Evolutionary conservation across 164 flowering plant species (phyloP).

Genomic region (Vitis amurensis): DNA sequence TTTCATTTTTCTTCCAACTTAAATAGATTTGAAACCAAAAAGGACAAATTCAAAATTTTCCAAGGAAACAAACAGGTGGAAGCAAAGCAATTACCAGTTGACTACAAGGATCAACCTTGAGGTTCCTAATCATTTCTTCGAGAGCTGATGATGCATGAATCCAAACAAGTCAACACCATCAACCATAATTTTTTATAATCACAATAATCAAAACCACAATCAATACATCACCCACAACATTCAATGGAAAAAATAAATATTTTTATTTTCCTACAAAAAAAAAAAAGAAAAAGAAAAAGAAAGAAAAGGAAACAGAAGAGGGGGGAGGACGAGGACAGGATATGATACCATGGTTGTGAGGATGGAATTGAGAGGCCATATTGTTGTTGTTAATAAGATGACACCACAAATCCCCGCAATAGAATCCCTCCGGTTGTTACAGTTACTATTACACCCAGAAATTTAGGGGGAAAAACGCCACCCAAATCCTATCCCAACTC

Average conservation of each 20-base stretch:
- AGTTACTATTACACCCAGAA: background rate
- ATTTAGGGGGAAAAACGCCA: no score
- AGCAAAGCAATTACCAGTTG: constrained; percentile 13
- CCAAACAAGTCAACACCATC: constrained; percentile 12
- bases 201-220: background rate
- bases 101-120: constrained; percentile 33
- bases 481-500: no score
- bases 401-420: constrained; percentile 41
- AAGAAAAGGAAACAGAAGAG: constrained; percentile 14
- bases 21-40: background rate
- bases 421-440: constrained; percentile 29
- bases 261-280: background rate
- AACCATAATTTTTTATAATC: background rate
- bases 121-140: constrained; percentile 35
- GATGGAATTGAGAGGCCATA: constrained; percentile 27
- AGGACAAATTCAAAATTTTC: background rate
- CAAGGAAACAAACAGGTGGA: background rate
- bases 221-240: no score
- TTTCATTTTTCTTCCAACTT: background rate
- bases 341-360: constrained; percentile 27
- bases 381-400: constrained; percentile 10
- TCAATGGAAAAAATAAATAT: background rate
- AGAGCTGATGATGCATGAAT: constrained; percentile 32
- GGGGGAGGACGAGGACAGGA: no score
- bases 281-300: constrained; percentile 14